Evolutionary conservation across 1,284 basidiomycete genomes (phyloP).

Genomic region (Trichosporon coremiiforme): DNA sequence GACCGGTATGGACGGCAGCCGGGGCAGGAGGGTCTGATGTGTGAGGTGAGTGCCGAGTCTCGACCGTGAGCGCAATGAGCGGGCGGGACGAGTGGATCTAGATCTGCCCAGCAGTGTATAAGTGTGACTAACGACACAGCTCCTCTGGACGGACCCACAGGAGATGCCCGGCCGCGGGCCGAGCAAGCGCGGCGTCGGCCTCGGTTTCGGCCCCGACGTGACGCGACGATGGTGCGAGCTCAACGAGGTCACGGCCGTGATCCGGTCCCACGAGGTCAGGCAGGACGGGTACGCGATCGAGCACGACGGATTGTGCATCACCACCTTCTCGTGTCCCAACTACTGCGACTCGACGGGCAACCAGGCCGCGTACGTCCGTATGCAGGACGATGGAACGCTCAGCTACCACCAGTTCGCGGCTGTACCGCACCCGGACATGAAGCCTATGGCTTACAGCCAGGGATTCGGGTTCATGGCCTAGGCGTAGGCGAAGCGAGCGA

Average conservation of each 20-base stretch:
- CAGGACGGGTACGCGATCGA: conserved; percentile 67
- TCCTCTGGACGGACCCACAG: conserved; percentile 96
- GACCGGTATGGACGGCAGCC: conserved; percentile 87
- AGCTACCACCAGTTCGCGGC: conserved; percentile 83
- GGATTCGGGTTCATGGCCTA: conserved; percentile 50
- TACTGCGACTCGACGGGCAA: conserved; percentile 58
- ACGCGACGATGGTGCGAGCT: conserved; percentile 83
- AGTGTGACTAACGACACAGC: conserved; percentile 48
- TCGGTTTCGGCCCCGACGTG: conserved; percentile 93
- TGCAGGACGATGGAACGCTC: conserved; percentile 74
- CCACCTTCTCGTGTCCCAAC: conserved; percentile 57
- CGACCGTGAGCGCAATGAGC: neutral
- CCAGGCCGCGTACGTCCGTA: conserved; percentile 65
- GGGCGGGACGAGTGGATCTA: no score
- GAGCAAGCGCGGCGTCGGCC: conserved; percentile 94
- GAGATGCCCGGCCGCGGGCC: conserved; percentile 86
- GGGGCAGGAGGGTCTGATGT: conserved; percentile 93
- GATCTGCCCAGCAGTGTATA: no score
- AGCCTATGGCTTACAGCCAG: conserved; percentile 83
- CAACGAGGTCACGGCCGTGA: conserved; percentile 83
- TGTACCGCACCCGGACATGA: conserved; percentile 81
- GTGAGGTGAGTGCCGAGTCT: conserved; percentile 57
- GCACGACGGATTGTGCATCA: conserved; percentile 60
- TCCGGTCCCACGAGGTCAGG: conserved; percentile 96
- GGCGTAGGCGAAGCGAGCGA: neutral